phyloP scores from a whole-genome alignment of 495 filamentous ascomycete genomes.

The Patellaria atrata region DNA sequence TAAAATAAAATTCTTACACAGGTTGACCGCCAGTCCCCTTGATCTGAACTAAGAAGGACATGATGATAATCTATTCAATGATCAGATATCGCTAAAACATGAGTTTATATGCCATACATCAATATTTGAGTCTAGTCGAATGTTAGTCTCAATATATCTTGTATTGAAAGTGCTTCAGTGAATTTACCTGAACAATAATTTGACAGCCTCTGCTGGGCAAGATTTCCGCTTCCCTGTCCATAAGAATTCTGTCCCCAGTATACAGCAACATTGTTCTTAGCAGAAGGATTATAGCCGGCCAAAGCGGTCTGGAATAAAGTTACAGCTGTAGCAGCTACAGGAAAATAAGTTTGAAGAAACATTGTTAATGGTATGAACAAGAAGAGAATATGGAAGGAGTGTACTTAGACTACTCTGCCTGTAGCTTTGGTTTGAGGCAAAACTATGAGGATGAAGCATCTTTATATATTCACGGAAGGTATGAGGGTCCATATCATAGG shows the following conservation, averaged over 20 bases:
- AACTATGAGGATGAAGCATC: too few species aligned
- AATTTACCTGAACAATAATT: constrained; percentile 41
- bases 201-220: constrained; percentile 34
- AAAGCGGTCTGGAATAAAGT: too few species aligned
- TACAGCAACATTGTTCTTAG: constrained; percentile 45
- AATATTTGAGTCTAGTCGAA: constrained; percentile 19
- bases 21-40: constrained; percentile 30
- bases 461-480: too few species aligned
- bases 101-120: constrained; percentile 12
- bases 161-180: constrained; percentile 4
- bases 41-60: constrained; percentile 47
- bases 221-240: constrained; percentile 27
- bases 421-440: too few species aligned
- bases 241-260: constrained; percentile 45
- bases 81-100: neutral
- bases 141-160: too few species aligned
- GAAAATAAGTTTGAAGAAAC: too few species aligned
- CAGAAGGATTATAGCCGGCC: constrained; percentile 36
- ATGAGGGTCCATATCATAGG: too few species aligned
- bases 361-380: too few species aligned
- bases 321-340: too few species aligned
- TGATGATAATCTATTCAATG: constrained; percentile 27
- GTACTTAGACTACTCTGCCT: too few species aligned
- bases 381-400: too few species aligned
- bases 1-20: too few species aligned